Percentiles rank a stretch among this genome's conserved stretches.
phyloP scores from a whole-genome alignment of 2,329 filamentous ascomycete species.

The Colletotrichum sublineola region DNA sequence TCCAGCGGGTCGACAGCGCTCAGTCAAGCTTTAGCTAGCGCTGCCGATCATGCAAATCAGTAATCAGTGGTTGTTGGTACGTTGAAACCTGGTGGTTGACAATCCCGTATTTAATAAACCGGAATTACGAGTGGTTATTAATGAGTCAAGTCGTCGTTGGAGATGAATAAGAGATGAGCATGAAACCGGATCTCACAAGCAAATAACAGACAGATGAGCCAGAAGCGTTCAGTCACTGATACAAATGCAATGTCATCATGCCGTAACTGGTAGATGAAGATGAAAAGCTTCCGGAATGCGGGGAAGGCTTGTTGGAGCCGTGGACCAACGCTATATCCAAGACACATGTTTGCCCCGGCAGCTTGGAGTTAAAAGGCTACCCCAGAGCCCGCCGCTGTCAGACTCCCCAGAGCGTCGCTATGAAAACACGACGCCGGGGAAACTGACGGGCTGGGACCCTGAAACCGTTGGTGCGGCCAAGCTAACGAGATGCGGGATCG shows the following conservation, averaged over 20 bases:
- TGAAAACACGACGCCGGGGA: neutral
- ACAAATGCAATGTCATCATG: neutral
- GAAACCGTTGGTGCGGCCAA: slow-evolving; percentile 16
- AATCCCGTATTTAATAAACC: too few relatives aligned
- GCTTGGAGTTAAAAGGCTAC: slow-evolving; percentile 6
- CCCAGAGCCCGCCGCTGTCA: neutral
- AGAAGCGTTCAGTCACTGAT: neutral
- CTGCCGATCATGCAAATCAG: neutral
- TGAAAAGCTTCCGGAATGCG: slow-evolving; percentile 29
- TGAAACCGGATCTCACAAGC: neutral
- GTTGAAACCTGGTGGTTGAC: too few relatives aligned
- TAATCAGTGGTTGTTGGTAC: neutral
- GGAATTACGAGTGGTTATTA: neutral
- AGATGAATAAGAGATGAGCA: neutral
- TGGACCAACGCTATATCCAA: slow-evolving; percentile 35
- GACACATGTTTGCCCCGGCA: slow-evolving; percentile 34
- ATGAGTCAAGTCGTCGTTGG: neutral
- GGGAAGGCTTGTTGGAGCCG: slow-evolving; percentile 5
- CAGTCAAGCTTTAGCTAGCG: neutral
- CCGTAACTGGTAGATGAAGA: neutral
- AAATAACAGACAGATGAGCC: neutral
- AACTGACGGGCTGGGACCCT: neutral
- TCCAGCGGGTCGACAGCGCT: neutral
- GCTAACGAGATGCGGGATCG: slow-evolving; percentile 26
- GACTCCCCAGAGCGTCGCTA: too few relatives aligned